Evolutionary conservation across 1,139 yeast genomes (phyloP), one percentile per base, ranked within the genome.

Genomic region (Debaryomycetaceae sp.): DNA sequence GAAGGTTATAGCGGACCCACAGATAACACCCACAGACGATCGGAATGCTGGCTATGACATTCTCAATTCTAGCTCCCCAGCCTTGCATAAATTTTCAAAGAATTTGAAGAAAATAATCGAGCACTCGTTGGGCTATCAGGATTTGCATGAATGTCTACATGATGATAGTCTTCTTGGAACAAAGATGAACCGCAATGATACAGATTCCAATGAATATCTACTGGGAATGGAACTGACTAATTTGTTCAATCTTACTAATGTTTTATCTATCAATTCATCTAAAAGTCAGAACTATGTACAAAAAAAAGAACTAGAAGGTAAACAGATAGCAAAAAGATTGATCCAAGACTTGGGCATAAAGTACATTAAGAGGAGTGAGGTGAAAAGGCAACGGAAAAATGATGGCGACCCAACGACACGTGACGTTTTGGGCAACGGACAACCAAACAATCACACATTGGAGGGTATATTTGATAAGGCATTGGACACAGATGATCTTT

Each of bases 401-500:
- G 45, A 48, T 37, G 47, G 14, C 23, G 34, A 40, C 34, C 34
- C 37, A 33, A 37, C 37, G 8, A 14, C 31, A 13, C 24, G 40
- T n/a, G 38, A 42, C 23, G n/a, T 24, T 2, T 40, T 40, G 23
- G 34, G 22, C 20, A 42, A 41, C 24, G 47, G 55, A 24, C 39
- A 34, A 34, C 40, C 68, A 1, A 56, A 56, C 37, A 63, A 59
- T 42, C 68, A 68, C 5, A 58, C 58, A 5, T 58, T 61, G 37
- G 72, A 66, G 41, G 63, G 57, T 2, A 59, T 51, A 6, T 64
- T 65, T 42, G 71, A 57, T 17, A 65, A 60, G 24, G 62, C 57
- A 34, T 64, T 71, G 22, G 75, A 72, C 50, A 55, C 72, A 24
- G 70, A 68, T 24, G 65, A 63, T 38, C 48, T 64, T 24, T 51